Evolutionary conservation across 768 basidiomycete species (phyloP), one percentile per base, ranked within the genome.

Genomic region (Pleurotus sapidus): DNA sequence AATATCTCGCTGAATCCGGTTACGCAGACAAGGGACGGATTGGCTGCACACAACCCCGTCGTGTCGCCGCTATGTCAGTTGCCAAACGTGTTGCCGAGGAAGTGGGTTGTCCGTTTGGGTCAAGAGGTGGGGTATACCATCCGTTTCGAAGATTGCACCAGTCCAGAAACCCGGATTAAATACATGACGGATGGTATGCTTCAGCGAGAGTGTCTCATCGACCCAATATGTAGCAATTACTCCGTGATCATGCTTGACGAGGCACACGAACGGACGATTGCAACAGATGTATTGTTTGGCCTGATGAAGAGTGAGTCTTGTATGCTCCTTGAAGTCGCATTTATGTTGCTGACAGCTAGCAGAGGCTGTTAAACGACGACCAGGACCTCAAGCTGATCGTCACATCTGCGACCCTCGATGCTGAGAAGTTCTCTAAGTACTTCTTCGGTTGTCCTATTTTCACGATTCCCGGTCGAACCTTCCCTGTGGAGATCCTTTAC

Each of bases 101-200:
- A 74, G 96, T 99, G 14, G 97, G 97, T 9, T 98, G 96, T 74
- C 86, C 86, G 97, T 14, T 77, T 99, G 7, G 97, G 97, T 5
- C 93, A 95, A 68, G 97, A 98, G 70, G 96, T 99, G 60, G 97
- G 97, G 5, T 99, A 99, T 70, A 91, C 91, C 5, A 98, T 99
- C 64, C 96, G 97, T 77, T 99, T 99, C 71, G 97, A 99, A 75
- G 97, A 99, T 72, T 95, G 96, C 72, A 98, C 97, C 5, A 91
- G 94, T 67, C 96, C 97, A 3, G 97, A 99, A 74, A 98, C 97
- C 3, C 87, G 91, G 67, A 99, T 99, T 82, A 99, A 98, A 73
- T 99, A 97, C 82, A 98, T 99, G 97, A 99, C 97, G 66, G 97
- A 98, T 68, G 97, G 97, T 77, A 98, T 99, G 94, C 81, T 99